Percentiles rank a stretch among this genome's conserved stretches.
phyloP scores from a whole-genome alignment of 2,329 filamentous ascomycete species.

The Aureobasidium uvarum region DNA sequence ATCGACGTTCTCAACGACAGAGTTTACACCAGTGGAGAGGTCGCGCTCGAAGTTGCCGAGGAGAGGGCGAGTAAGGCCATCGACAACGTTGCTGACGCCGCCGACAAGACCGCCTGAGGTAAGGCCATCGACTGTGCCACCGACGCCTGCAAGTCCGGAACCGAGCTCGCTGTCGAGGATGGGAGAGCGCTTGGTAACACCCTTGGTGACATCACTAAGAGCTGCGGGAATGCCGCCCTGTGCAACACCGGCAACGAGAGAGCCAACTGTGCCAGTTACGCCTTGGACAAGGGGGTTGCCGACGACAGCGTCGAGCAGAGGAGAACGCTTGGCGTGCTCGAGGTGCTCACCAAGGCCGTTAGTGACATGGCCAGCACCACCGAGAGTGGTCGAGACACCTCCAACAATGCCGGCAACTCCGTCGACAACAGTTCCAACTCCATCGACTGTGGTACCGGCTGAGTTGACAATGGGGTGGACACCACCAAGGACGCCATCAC shows the following conservation, averaged over 20 bases:
- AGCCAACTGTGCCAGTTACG: background rate
- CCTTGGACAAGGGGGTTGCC: background rate
- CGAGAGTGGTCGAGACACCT: background rate
- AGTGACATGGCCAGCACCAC: background rate
- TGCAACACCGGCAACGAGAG: background rate
- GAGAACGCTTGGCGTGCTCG: conserved; percentile 12
- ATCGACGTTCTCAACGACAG: background rate
- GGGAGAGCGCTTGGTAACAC: conserved; percentile 2
- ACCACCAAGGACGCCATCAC: background rate
- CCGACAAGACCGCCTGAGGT: conserved; percentile 3
- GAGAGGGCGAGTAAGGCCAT: background rate
- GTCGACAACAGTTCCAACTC: background rate
- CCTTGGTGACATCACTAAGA: background rate
- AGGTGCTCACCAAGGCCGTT: conserved; percentile 4
- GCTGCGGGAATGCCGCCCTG: background rate
- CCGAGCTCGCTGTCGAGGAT: conserved; percentile 1
- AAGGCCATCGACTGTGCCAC: background rate
- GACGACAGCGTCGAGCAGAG: background rate
- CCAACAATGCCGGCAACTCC: background rate
- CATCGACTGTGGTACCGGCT: background rate
- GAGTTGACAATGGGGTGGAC: background rate
- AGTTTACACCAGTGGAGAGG: background rate
- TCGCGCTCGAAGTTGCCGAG: background rate
- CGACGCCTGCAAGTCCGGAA: background rate
- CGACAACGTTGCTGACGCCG: background rate